Base-by-base conservation (phyloP, 257 asterid genomes). In the Lavandula angustifolia region DNA sequence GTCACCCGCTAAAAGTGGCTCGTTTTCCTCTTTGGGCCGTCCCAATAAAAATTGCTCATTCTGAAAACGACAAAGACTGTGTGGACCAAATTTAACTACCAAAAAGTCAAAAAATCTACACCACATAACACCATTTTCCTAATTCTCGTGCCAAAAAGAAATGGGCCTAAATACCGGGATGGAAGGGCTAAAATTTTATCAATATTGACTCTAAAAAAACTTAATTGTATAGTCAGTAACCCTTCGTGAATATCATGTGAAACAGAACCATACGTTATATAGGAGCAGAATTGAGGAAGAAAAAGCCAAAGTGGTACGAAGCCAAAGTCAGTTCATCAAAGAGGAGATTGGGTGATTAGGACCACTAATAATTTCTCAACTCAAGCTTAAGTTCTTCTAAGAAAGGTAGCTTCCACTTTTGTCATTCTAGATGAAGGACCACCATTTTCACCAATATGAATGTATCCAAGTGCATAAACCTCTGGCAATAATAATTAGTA, bases 341-440 rank as follows among this genome's bases (percentile, higher is more conserved):
- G 55, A 62, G 34, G 34, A 65, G 62, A 31, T 22, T 54, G 34
- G 16, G 54, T 31, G 47, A 54, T 43, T 41, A 54, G 32, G 62
- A 51, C 7, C 6, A 31, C 54, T 2, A 14, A 42, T 54, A 42
- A 43, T 60, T 13, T 66, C 44, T 17, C 4, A 13, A 27, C 27
- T 68, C 29, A n/a, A 34, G 8, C 42, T 66, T 40, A 5, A 7
- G 58, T 54, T 42, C 27, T 48, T 9, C 52, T 11, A 9, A 46
- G 14, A 42, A 55, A 56, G 58, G 56, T 33, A 42, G 17, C 60
- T 33, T 17, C 50, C 55, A 4, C 18, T 53, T 46, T 17, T 41
- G 27, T 53, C 54, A 54, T 42, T 33, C 29, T 53, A n/a, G 50
- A 51, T 4, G 53, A n/a, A n/a, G n/a, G 54, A 42, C 34, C 22